These are phyloP conservation scores for Mycena epipterygia DNA, from an alignment of 768 basidiomycete species.

Conservation along the genomic window DNA sequence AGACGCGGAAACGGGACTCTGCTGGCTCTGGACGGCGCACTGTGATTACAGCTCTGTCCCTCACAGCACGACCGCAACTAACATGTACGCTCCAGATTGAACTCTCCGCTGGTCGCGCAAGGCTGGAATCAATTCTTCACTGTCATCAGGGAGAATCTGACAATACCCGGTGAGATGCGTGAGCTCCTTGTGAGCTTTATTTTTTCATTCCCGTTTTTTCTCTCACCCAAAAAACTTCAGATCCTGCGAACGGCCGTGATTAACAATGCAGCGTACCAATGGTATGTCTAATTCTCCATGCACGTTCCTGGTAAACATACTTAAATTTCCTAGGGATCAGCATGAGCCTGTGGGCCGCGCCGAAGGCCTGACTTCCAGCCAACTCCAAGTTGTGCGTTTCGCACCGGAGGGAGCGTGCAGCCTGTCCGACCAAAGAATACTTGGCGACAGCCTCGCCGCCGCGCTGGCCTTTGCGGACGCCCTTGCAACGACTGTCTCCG, in stretches of 20 bases:
- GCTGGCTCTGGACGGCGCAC: conserved; percentile 54
- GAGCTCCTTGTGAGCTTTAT: conserved; percentile 50
- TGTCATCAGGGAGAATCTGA: conserved; percentile 47
- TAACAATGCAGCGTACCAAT: conserved; percentile 47
- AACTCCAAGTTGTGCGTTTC: conserved; percentile 44
- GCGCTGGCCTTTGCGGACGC: conserved; percentile 46
- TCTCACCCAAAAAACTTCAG: conserved; percentile 19
- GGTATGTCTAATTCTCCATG: conserved; percentile 30
- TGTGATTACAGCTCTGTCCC: conserved; percentile 42
- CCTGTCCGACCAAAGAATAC: conserved; percentile 27
- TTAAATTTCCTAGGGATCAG: conserved; percentile 41
- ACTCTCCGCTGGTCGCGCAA: conserved; percentile 46
- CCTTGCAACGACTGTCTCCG: conserved; percentile 41
- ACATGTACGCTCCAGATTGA: conserved; percentile 38
- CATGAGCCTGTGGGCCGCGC: conserved; percentile 50
- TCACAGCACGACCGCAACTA: background rate
- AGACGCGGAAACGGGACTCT: conserved; percentile 51
- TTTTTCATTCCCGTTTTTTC: background rate
- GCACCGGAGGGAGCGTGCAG: conserved; percentile 32
- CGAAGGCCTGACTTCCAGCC: conserved; percentile 46
- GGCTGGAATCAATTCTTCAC: conserved; percentile 52
- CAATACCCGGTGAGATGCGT: conserved; percentile 49
- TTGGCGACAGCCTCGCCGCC: conserved; percentile 43
- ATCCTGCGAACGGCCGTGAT: conserved; percentile 47
- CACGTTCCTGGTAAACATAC: background rate